Conservation (phyloP, 768 basidiomycete species). For the Leccinellum rugosiceps region DNA sequence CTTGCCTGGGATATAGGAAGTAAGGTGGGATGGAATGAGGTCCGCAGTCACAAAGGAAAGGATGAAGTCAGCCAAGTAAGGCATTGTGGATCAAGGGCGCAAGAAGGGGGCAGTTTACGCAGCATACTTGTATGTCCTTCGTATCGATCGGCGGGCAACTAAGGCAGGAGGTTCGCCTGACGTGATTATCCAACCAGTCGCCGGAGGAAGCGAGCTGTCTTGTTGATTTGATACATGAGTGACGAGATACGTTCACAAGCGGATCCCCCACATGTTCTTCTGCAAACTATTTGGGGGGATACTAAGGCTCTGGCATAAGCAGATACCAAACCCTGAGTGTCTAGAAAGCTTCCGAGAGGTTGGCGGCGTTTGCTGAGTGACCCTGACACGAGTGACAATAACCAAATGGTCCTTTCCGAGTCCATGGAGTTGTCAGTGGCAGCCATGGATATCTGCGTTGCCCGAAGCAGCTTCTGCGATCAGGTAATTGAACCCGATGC, state of each 20-base stretch:
- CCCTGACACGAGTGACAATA: too few species aligned
- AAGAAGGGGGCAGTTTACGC: background rate
- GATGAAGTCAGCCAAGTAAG: constrained; percentile 67
- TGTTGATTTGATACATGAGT: background rate
- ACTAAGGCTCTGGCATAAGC: too few species aligned
- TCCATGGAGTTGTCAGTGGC: too few species aligned
- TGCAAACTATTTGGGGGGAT: too few species aligned
- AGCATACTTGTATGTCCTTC: constrained; percentile 10
- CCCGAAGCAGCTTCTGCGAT: too few species aligned
- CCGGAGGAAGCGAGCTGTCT: background rate
- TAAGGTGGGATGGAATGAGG: constrained; percentile 54
- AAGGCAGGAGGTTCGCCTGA: background rate
- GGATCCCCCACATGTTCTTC: background rate
- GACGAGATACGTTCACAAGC: background rate
- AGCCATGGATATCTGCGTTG: too few species aligned
- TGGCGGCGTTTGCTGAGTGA: too few species aligned
- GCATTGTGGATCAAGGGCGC: constrained; percentile 42
- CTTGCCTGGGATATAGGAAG: constrained; percentile 65
- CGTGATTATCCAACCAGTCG: background rate
- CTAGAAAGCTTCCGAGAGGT: too few species aligned
- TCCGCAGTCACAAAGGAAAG: constrained; percentile 49
- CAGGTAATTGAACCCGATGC: too few species aligned
- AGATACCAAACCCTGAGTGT: too few species aligned
- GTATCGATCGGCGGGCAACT: background rate
- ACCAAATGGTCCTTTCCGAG: too few species aligned